Evolutionary conservation across 2,329 filamentous ascomycete species (phyloP).

Genomic region (Cladosporium sp.): DNA sequence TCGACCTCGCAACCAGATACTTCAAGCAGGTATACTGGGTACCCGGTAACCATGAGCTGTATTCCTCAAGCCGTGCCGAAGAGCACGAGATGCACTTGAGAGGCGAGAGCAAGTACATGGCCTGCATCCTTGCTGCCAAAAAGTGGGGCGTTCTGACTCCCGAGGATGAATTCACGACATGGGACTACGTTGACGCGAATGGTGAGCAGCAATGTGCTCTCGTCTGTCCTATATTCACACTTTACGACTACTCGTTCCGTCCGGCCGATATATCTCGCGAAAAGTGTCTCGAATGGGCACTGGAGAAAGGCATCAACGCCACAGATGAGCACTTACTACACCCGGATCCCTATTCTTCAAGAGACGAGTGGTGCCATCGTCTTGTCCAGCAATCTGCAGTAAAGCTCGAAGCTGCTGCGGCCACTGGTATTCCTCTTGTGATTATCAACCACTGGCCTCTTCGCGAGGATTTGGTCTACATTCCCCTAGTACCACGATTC

Average conservation of each 20-base stretch:
- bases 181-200: slow-evolving; percentile 33
- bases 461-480: slow-evolving; percentile 41
- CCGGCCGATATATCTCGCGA: slow-evolving; percentile 47
- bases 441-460: slow-evolving; percentile 47
- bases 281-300: slow-evolving; percentile 44
- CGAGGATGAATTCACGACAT: slow-evolving; percentile 52
- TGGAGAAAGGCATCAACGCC: slow-evolving; percentile 42
- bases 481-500: slow-evolving; percentile 42
- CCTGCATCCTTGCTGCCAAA: slow-evolving; percentile 52
- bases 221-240: slow-evolving; percentile 54
- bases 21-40: slow-evolving; percentile 52
- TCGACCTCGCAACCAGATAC: slow-evolving; percentile 39
- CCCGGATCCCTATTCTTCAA: slow-evolving; percentile 41
- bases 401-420: slow-evolving; percentile 35
- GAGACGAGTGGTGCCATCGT: slow-evolving; percentile 43
- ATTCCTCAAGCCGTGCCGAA: slow-evolving; percentile 43
- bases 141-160: slow-evolving; percentile 52
- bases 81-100: slow-evolving; percentile 34
- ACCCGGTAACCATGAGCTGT: slow-evolving; percentile 57
- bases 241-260: slow-evolving; percentile 58
- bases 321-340: slow-evolving; percentile 45
- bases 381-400: slow-evolving; percentile 38
- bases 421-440: slow-evolving; percentile 33
- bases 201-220: slow-evolving; percentile 48
- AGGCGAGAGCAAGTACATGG: slow-evolving; percentile 52